phyloP scores from a whole-genome alignment of 2,329 filamentous ascomycete species.

The Colletotrichum euphorbiae region DNA sequence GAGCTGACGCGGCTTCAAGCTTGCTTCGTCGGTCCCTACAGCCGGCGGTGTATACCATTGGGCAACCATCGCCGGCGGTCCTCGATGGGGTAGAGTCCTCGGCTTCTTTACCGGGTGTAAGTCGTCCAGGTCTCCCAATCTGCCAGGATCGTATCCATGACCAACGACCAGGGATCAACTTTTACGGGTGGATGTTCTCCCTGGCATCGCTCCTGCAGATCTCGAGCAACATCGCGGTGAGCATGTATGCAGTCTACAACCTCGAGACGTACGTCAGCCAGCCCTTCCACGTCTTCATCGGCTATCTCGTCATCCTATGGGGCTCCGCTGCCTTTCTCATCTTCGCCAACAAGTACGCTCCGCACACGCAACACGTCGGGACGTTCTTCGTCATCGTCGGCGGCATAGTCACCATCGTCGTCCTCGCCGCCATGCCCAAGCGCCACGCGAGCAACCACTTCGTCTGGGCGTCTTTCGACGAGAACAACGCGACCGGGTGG shows the following conservation, averaged over 20 bases:
- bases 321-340: conserved; percentile 63
- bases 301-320: conserved; percentile 68
- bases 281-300: conserved; percentile 70
- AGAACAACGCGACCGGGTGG: conserved; percentile 65
- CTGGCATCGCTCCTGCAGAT: conserved; percentile 69
- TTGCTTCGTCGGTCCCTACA: conserved; percentile 71
- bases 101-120: conserved; percentile 57
- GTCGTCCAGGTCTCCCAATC: background rate
- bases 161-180: conserved; percentile 57
- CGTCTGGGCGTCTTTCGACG: conserved; percentile 63
- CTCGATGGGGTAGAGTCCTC: conserved; percentile 63
- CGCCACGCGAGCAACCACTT: conserved; percentile 62
- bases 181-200: conserved; percentile 72
- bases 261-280: conserved; percentile 60
- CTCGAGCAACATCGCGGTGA: conserved; percentile 68
- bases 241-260: conserved; percentile 71
- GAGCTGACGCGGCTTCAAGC: conserved; percentile 50
- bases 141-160: background rate
- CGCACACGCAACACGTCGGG: conserved; percentile 63
- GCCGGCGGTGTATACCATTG: conserved; percentile 71
- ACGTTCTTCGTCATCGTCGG: conserved; percentile 67
- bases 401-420: conserved; percentile 64
- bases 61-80: conserved; percentile 68
- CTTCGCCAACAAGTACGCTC: conserved; percentile 66
- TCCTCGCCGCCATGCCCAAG: conserved; percentile 65